Conservation (phyloP, 768 basidiomycete species). For the Tricholoma sp. region DNA sequence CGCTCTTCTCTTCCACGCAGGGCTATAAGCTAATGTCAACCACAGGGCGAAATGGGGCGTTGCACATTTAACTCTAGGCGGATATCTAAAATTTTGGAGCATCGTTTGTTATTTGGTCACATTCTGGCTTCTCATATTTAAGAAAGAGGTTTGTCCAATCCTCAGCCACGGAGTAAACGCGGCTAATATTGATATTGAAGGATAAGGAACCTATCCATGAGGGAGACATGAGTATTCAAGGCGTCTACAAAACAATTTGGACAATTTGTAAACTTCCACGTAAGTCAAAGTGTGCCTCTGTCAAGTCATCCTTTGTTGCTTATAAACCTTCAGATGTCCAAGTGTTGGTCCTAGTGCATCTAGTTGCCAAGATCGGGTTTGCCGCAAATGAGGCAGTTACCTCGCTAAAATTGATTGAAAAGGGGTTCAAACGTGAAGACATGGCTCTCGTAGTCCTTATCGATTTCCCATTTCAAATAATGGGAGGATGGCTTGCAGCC, state of each 20-base stretch:
- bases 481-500: slow-evolving; percentile 92
- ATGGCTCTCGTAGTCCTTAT: slow-evolving; percentile 92
- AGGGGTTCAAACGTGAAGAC: slow-evolving; percentile 93
- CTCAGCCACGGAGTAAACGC: background rate
- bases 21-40: background rate
- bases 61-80: slow-evolving; percentile 63
- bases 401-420: slow-evolving; percentile 92
- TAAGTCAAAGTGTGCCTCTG: slow-evolving; percentile 31
- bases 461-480: slow-evolving; percentile 96
- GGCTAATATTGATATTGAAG: slow-evolving; percentile 28
- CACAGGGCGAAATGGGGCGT: slow-evolving; percentile 71
- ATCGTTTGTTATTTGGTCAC: slow-evolving; percentile 81
- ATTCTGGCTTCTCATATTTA: slow-evolving; percentile 79
- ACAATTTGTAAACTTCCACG: slow-evolving; percentile 87
- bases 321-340: slow-evolving; percentile 70
- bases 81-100: slow-evolving; percentile 86
- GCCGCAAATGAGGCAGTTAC: slow-evolving; percentile 91
- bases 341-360: slow-evolving; percentile 77
- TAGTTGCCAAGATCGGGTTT: slow-evolving; percentile 92
- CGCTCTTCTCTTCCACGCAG: slow-evolving; percentile 16
- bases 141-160: slow-evolving; percentile 67
- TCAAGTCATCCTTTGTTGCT: background rate
- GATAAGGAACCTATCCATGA: slow-evolving; percentile 70
- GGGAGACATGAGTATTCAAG: slow-evolving; percentile 84
- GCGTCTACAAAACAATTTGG: slow-evolving; percentile 95